Evolutionary conservation across 208 protist genomes (phyloP).

Genomic region (Trypanosoma vivax): DNA sequence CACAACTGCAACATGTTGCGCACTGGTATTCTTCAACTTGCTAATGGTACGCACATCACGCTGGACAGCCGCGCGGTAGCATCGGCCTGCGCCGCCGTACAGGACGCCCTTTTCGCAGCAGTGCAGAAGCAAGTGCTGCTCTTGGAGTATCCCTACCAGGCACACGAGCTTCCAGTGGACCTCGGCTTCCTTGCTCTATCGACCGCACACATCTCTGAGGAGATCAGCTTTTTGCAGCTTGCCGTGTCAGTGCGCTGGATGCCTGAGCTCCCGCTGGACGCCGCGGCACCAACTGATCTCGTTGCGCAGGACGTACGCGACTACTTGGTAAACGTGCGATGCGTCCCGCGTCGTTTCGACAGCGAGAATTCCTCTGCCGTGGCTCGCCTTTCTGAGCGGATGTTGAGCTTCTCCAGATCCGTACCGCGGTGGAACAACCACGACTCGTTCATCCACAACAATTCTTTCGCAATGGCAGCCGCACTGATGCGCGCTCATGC

Average conservation of each 20-base stretch:
- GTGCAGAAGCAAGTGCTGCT: slow-evolving; percentile 60
- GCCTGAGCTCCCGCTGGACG: slow-evolving; percentile 14
- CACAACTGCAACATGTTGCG: slow-evolving; percentile 47
- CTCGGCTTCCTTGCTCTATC: slow-evolving; percentile 54
- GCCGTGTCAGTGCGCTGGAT: slow-evolving; percentile 28
- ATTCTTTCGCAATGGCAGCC: slow-evolving; percentile 63
- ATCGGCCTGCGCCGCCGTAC: slow-evolving; percentile 16
- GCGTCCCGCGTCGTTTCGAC: slow-evolving; percentile 4
- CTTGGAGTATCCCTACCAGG: slow-evolving; percentile 69
- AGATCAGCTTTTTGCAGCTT: slow-evolving; percentile 29
- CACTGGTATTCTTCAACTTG: slow-evolving; percentile 65
- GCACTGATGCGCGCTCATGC: slow-evolving; percentile 60
- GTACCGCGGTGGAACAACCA: slow-evolving; percentile 63
- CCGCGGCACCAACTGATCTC: slow-evolving; percentile 1
- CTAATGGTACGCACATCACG: slow-evolving; percentile 77
- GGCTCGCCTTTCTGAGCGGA: slow-evolving; percentile 25
- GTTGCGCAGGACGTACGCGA: slow-evolving; percentile 24
- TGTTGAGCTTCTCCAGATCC: slow-evolving; percentile 29
- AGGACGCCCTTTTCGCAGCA: slow-evolving; percentile 45
- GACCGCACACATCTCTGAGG: slow-evolving; percentile 1
- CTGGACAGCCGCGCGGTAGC: slow-evolving; percentile 43
- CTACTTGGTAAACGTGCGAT: slow-evolving; percentile 38
- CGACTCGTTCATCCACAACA: slow-evolving; percentile 81
- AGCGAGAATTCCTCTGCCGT: slow-evolving; percentile 12
- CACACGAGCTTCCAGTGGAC: slow-evolving; percentile 51